Conservation (phyloP, 805 yeast species). For the Hanseniaspora nectarophila region DNA sequence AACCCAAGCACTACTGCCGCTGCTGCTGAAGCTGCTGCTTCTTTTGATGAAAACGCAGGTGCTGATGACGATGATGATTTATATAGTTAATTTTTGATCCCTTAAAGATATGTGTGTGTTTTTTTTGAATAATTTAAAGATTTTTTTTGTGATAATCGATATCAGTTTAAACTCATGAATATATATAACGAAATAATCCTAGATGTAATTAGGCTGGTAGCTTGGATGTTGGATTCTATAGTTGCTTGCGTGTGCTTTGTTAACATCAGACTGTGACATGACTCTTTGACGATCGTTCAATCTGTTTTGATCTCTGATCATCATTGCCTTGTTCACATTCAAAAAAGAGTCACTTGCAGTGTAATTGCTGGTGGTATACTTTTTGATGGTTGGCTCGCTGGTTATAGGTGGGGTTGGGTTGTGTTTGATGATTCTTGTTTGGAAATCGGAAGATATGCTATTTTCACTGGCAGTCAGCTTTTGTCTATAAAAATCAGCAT, state of each 20-base stretch:
- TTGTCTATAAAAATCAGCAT: constrained; percentile 4
- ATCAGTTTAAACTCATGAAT: no score
- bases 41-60: constrained; percentile 31
- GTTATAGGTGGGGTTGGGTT: constrained; percentile 8
- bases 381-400: background rate
- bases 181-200: no score
- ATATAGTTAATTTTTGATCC: constrained; percentile 32
- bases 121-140: background rate
- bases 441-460: background rate
- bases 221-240: constrained; percentile 12
- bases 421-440: background rate
- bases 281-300: background rate
- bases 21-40: constrained; percentile 26
- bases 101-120: background rate
- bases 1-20: constrained; percentile 34
- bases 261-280: background rate
- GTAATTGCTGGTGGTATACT: background rate
- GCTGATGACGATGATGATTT: constrained; percentile 55
- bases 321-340: constrained; percentile 2
- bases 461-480: background rate
- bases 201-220: constrained; percentile 10
- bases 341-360: constrained; percentile 9
- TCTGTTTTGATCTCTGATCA: constrained; percentile 2
- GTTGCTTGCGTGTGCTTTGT: background rate
- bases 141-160: no score